Evolutionary conservation across 75 land plant genomes (phyloP).

Genomic region (Pinus tabuliformis): DNA sequence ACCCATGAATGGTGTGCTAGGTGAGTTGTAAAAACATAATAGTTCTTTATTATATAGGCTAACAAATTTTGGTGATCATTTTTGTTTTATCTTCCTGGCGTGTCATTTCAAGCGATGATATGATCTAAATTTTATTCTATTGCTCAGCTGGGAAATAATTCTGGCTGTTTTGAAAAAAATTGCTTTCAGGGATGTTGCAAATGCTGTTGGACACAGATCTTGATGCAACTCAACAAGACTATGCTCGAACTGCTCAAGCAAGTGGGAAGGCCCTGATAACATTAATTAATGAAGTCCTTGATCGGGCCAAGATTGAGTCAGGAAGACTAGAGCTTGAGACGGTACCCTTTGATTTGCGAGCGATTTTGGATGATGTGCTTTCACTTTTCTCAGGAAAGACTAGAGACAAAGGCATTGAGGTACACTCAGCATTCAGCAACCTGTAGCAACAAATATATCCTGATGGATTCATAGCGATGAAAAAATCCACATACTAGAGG

Average conservation of each 20-base stretch:
- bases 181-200: constrained; percentile 73
- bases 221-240: constrained; percentile 71
- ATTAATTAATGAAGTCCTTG: constrained; percentile 89
- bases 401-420: constrained; percentile 75
- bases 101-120: not conserved
- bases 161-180: not conserved
- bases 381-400: constrained; percentile 82
- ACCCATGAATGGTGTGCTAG: constrained; percentile 97
- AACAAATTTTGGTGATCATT: not conserved
- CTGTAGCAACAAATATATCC: not conserved
- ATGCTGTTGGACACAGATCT: constrained; percentile 80
- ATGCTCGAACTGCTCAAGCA: constrained; percentile 84
- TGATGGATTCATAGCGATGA: not conserved
- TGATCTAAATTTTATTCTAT: not conserved
- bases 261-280: constrained; percentile 80
- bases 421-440: constrained; percentile 9
- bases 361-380: constrained; percentile 83
- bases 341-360: constrained; percentile 70
- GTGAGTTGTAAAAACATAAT: constrained; percentile 31
- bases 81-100: not conserved
- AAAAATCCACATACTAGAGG: not conserved
- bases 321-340: constrained; percentile 80
- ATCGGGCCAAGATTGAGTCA: constrained; percentile 90
- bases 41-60: not conserved
- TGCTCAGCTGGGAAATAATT: not conserved